Conservation (phyloP, 306 rosid genomes). For the Cyclanthera cordifolia region DNA sequence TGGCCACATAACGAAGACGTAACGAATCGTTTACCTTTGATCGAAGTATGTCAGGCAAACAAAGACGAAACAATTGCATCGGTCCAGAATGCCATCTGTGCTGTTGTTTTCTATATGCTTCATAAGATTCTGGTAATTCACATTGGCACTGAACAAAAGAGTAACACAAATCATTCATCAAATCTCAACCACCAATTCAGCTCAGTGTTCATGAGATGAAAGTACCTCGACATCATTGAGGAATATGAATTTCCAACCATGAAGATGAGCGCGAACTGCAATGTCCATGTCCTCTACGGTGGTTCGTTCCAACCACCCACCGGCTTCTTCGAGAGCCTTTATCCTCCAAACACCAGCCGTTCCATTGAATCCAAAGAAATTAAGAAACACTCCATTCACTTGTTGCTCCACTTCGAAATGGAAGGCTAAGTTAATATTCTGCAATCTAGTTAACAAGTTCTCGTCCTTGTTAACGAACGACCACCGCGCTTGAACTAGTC, state of each 20-base stretch:
- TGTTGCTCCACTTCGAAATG: slow-evolving; percentile 83
- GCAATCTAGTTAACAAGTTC: slow-evolving; percentile 58
- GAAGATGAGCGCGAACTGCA: slow-evolving; percentile 69
- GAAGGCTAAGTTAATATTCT: slow-evolving; percentile 58
- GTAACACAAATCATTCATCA: not conserved
- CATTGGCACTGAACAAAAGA: slow-evolving; percentile 48
- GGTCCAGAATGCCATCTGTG: too few species aligned
- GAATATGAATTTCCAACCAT: slow-evolving; percentile 68
- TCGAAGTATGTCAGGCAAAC: slow-evolving; percentile 46
- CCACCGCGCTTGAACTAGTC: slow-evolving; percentile 77
- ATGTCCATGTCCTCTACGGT: slow-evolving; percentile 82
- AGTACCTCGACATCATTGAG: slow-evolving; percentile 68
- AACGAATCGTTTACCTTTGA: slow-evolving; percentile 33
- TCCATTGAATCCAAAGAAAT: slow-evolving; percentile 69
- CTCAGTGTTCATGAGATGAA: not conserved
- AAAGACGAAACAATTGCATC: too few species aligned
- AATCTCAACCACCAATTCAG: not conserved
- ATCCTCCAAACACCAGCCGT: slow-evolving; percentile 84
- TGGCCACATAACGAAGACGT: not conserved
- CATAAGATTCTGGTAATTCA: slow-evolving; percentile 73
- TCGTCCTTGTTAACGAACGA: slow-evolving; percentile 62
- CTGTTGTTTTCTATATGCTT: too few species aligned
- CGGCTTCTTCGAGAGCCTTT: slow-evolving; percentile 65
- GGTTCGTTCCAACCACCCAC: slow-evolving; percentile 75
- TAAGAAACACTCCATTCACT: slow-evolving; percentile 59